Percentiles rank a stretch among this genome's conserved stretches.
Conservation (phyloP, 2,329 filamentous ascomycete species). For the Madurella mycetomatis region DNA sequence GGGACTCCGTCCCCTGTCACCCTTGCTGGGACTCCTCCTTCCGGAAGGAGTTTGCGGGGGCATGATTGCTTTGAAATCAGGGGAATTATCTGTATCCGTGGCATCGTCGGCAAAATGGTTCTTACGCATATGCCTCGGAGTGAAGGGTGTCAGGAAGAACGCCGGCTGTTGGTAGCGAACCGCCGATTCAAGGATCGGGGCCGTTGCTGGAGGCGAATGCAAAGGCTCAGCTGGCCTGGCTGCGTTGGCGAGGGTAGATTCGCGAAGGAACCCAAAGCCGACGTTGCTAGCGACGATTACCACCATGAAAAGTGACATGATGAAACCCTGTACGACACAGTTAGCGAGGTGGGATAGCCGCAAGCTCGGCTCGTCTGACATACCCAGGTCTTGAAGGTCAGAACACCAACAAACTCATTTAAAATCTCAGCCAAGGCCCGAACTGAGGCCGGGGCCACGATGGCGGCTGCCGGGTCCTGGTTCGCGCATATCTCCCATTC, state of each 20-base stretch:
- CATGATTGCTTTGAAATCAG: slow-evolving; percentile 40
- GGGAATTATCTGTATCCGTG: slow-evolving; percentile 50
- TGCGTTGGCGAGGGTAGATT: slow-evolving; percentile 26
- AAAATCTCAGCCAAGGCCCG: slow-evolving; percentile 89
- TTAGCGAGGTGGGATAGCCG: slow-evolving; percentile 18
- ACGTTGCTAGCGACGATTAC: slow-evolving; percentile 50
- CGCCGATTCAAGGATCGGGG: slow-evolving; percentile 26
- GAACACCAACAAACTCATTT: slow-evolving; percentile 87
- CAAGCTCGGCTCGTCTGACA: slow-evolving; percentile 21
- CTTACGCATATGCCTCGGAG: slow-evolving; percentile 43
- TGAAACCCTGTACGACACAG: slow-evolving; percentile 41
- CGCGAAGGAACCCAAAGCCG: slow-evolving; percentile 37
- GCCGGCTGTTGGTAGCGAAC: slow-evolving; percentile 36
- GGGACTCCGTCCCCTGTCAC: slow-evolving; percentile 46
- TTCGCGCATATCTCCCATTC: slow-evolving; percentile 88
- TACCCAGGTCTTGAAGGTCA: slow-evolving; percentile 73
- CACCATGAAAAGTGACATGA: slow-evolving; percentile 46
- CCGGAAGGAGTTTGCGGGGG: slow-evolving; percentile 44
- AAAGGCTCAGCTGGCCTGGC: slow-evolving; percentile 24
- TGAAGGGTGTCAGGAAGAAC: slow-evolving; percentile 49
- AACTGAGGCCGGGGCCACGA: slow-evolving; percentile 74
- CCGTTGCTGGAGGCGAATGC: slow-evolving; percentile 26
- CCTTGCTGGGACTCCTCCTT: slow-evolving; percentile 47
- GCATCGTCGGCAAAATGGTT: slow-evolving; percentile 38
- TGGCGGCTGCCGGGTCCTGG: slow-evolving; percentile 72